Evolutionary conservation across 106 monocot genomes (phyloP), one percentile per base, ranked within the genome.

Genomic region (Dendrobium chrysotoxum): DNA sequence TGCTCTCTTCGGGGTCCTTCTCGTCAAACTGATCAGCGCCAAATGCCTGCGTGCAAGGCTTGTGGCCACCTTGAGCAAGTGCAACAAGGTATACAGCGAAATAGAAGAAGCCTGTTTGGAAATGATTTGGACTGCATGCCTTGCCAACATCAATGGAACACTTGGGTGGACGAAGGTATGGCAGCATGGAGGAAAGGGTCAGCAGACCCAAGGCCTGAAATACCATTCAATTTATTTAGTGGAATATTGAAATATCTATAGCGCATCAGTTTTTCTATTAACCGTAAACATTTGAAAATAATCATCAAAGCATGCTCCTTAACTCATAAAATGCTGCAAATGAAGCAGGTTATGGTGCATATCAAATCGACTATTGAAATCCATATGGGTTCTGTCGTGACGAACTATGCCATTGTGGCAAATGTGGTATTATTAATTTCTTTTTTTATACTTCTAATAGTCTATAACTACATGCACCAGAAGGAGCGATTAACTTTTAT

Each of bases 1-100:
- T 61, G 74, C 77, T 28, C 76, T 96, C 96, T 28, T 71, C 77
- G 1, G 89, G 86, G 38, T 93, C 88, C 38, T 84, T 77, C 28
- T 88, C 80, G 75, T 96, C 89, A 75, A 96, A 96, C 70, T 96
- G 93, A 76, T 96, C 96, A 0, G 96, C 96, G 4, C 93, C 96
- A 39, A 96, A 96, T 46, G 96, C 96, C 75, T 93, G 91, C 28
- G 84, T 82, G 42, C 93, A 93, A 0, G 95, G 95, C 75, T 88
- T 96, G 75, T 93, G 89, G 18, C 89, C 88, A 18, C 89, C 91
- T 76, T 96, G 88, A 16, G 96, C 93, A 15, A 96, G 64, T 15
- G 91, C 91, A 15, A 95, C 75, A 3, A 91, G 61, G 78, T 93
- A 95, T 1, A 95, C 47, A n/a, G 95, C 86, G 16, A 76, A 68